Conservation (phyloP, 768 basidiomycete genomes). For the Hemileccinum impolitum region DNA sequence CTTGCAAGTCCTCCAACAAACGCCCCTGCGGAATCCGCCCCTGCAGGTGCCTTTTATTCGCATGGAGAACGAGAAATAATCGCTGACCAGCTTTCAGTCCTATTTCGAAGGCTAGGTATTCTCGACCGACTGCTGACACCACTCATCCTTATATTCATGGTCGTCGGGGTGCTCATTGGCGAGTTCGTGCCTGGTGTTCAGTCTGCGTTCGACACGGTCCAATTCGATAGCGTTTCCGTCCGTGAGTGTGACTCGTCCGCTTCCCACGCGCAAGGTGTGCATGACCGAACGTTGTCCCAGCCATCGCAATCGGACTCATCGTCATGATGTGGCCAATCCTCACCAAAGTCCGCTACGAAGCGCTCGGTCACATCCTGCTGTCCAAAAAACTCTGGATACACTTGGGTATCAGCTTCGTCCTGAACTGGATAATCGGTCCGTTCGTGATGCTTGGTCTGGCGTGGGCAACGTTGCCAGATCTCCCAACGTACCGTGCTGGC, state of each 20-base stretch:
- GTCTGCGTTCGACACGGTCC: constrained; percentile 57
- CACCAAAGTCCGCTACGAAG: constrained; percentile 75
- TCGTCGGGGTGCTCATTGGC: constrained; percentile 72
- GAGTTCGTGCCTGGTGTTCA: constrained; percentile 60
- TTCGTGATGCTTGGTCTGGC: constrained; percentile 82
- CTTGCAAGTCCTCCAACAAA: background rate
- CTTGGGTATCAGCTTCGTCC: constrained; percentile 57
- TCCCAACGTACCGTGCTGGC: constrained; percentile 69
- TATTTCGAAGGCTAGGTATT: constrained; percentile 43
- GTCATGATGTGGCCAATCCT: constrained; percentile 89
- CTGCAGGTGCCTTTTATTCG: constrained; percentile 2
- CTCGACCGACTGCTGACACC: constrained; percentile 63
- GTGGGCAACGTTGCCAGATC: constrained; percentile 82
- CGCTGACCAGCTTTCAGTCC: constrained; percentile 18
- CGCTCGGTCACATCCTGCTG: constrained; percentile 53
- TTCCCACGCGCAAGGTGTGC: background rate
- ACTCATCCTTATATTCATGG: constrained; percentile 68
- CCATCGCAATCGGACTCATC: constrained; percentile 76
- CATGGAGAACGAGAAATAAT: background rate
- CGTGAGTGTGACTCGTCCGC: constrained; percentile 53
- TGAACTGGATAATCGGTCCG: constrained; percentile 83
- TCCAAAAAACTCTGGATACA: constrained; percentile 61
- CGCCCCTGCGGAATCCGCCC: background rate
- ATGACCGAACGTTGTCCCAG: constrained; percentile 33
- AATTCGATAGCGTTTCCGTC: constrained; percentile 68